A percentile compares a stretch with the other conserved stretches of the same genome.
phyloP scores from a whole-genome alignment of 2,329 filamentous ascomycete species.

The Fusarium oxysporum region DNA sequence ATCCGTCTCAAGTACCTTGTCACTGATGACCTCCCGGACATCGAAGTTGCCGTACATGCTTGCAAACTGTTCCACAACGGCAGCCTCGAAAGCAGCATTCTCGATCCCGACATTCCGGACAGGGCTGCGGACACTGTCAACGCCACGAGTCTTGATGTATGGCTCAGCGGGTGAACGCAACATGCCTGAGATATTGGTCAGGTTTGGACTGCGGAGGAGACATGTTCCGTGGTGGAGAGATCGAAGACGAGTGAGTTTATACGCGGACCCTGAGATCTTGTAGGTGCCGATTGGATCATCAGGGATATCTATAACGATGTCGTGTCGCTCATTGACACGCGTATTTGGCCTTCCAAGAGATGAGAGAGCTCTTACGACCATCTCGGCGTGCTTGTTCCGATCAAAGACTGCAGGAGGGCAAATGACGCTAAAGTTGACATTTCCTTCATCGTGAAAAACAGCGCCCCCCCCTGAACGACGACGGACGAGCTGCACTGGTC shows the following conservation, averaged over 20 bases:
- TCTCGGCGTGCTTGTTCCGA: slow-evolving; percentile 87
- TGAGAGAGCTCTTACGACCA: slow-evolving; percentile 87
- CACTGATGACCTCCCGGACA: slow-evolving; percentile 58
- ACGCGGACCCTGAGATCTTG: slow-evolving; percentile 95
- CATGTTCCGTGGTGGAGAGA: slow-evolving; percentile 95
- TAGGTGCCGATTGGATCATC: slow-evolving; percentile 55
- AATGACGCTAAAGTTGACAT: slow-evolving; percentile 95
- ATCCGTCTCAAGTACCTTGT: slow-evolving; percentile 59
- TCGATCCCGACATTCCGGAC: slow-evolving; percentile 80
- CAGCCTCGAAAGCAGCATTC: slow-evolving; percentile 59
- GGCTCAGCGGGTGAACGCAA: slow-evolving; percentile 81
- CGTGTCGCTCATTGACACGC: slow-evolving; percentile 88
- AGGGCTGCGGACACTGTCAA: slow-evolving; percentile 89
- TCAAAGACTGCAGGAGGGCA: slow-evolving; percentile 82
- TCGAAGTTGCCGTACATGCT: slow-evolving; percentile 69
- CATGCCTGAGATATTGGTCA: slow-evolving; percentile 75
- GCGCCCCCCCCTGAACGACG: slow-evolving; percentile 89
- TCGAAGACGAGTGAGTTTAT: slow-evolving; percentile 85
- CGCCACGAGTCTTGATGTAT: slow-evolving; percentile 84
- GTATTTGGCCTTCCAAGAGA: slow-evolving; percentile 68
- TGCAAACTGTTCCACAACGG: slow-evolving; percentile 74
- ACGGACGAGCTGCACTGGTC: slow-evolving; percentile 73
- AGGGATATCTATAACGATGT: slow-evolving; percentile 79
- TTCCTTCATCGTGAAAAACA: slow-evolving; percentile 93
- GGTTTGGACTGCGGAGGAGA: slow-evolving; percentile 80